Evolutionary conservation across 495 filamentous ascomycete species (phyloP).

Genomic region (Aspergillus diversus): DNA sequence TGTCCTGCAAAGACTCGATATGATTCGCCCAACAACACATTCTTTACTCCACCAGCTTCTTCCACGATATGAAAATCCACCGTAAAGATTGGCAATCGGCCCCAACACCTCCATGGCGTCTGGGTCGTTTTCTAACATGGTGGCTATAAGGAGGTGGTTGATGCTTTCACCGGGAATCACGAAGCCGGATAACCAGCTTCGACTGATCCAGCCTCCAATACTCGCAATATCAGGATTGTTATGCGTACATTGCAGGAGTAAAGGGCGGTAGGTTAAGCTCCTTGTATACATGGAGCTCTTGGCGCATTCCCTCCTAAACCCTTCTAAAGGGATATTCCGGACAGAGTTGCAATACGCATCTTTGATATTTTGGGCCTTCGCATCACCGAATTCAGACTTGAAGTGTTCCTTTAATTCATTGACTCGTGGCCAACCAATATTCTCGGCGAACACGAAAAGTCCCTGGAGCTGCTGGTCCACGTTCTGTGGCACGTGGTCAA

Average conservation of each 20-base stretch:
- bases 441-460: constrained; percentile 53
- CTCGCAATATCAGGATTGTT: constrained; percentile 20
- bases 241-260: constrained; percentile 31
- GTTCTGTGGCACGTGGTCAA: constrained; percentile 42
- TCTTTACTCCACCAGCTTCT: constrained; percentile 84
- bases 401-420: constrained; percentile 34
- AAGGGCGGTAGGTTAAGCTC: constrained; percentile 31
- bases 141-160: constrained; percentile 76
- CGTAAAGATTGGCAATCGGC: constrained; percentile 69
- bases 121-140: constrained; percentile 74
- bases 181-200: constrained; percentile 77
- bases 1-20: constrained; percentile 65
- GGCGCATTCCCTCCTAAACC: neutral
- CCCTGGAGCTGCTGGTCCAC: constrained; percentile 52
- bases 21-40: constrained; percentile 74
- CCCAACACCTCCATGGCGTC: constrained; percentile 68
- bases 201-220: constrained; percentile 74
- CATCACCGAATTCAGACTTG: constrained; percentile 24
- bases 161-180: constrained; percentile 76
- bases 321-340: constrained; percentile 1
- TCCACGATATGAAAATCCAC: constrained; percentile 72
- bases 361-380: constrained; percentile 13
- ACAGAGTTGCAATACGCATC: constrained; percentile 17
- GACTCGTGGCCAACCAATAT: constrained; percentile 53
- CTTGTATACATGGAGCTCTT: constrained; percentile 39